Percentiles rank a stretch among this genome's conserved stretches.
Evolutionary conservation across 176 grass and related monocot genomes (phyloP).

Genomic region (Triticum turgidum): DNA sequence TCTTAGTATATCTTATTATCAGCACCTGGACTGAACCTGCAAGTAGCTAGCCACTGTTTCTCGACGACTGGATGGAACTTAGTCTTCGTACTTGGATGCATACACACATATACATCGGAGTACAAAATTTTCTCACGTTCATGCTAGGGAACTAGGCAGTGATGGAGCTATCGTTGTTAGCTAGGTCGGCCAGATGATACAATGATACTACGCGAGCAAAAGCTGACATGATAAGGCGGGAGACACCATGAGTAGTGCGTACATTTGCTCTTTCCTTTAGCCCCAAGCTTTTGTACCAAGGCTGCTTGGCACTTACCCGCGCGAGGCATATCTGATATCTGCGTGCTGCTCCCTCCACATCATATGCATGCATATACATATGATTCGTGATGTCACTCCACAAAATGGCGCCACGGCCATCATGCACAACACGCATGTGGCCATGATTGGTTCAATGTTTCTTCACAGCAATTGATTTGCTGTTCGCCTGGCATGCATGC

Average conservation of each 20-base stretch:
- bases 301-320: conserved; percentile 36
- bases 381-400: conserved; percentile 47
- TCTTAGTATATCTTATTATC: no score
- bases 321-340: conserved; percentile 37
- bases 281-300: conserved; percentile 47
- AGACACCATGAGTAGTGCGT: conserved; percentile 39
- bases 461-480: neutral
- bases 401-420: conserved; percentile 14
- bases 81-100: neutral
- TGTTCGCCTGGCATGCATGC: neutral
- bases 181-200: conserved; percentile 4
- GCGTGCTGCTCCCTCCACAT: conserved; percentile 1
- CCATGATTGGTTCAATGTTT: conserved; percentile 28
- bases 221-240: conserved; percentile 33
- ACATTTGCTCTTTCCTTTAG: conserved; percentile 38
- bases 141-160: neutral
- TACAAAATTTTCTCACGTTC: neutral
- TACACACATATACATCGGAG: neutral
- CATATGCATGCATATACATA: conserved; percentile 3
- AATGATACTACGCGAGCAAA: neutral
- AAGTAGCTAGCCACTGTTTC: neutral
- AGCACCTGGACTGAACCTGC: no score
- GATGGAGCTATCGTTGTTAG: conserved; percentile 7
- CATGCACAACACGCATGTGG: conserved; percentile 16
- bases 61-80: neutral